Evolutionary conservation across 2,329 filamentous ascomycete genomes (phyloP), one percentile per base, ranked within the genome.

Genomic region (Chalaropsis thielavioides): DNA sequence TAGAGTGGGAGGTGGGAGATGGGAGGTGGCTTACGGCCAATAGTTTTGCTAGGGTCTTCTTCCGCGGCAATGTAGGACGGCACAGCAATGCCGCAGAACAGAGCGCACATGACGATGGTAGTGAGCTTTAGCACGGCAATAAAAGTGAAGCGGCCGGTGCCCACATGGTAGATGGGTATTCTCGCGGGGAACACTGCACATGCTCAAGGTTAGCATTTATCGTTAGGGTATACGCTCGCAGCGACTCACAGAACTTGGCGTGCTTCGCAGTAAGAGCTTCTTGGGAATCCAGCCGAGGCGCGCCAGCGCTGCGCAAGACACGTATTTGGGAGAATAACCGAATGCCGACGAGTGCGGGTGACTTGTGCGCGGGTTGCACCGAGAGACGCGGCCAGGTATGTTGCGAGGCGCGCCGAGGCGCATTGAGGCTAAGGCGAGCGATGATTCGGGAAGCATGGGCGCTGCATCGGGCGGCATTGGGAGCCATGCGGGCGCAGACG

Each of bases 131-230:
- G 73, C 71, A 84, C 82, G 61, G 86, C 88, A 58, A 92, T 75
- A 69, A 88, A 86, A 6, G 84, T 82, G 38, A 82, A 86, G 66
- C 83, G 80, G 8, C 80, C 80, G 0, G 83, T 86, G 63, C 89
- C 88, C 63, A 85, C 85, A 75, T 91, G 87, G 74, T 89, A 95
- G 68, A 95, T 81, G 69, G 90, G 79, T 35, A 92, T 72, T 15
- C 76, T 77, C 68, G 83, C 79, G 0, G 84, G 83, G 66, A 81
- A 80, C 41, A 74, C 80, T 83, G 40, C 24, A 40, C 17, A 15
- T 43, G 27, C n/a, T 64, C 31, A 44, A 54, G 40, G 27, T 46
- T 19, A 11, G 31, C 54, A 17, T 35, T 4, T 3, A 3, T 15
- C 11, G 10, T 24, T 1, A 15, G 46, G 46, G 10, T 51, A 38